Evolutionary conservation across 2,329 filamentous ascomycete species (phyloP).

Genomic region (Calonectria naviculata): DNA sequence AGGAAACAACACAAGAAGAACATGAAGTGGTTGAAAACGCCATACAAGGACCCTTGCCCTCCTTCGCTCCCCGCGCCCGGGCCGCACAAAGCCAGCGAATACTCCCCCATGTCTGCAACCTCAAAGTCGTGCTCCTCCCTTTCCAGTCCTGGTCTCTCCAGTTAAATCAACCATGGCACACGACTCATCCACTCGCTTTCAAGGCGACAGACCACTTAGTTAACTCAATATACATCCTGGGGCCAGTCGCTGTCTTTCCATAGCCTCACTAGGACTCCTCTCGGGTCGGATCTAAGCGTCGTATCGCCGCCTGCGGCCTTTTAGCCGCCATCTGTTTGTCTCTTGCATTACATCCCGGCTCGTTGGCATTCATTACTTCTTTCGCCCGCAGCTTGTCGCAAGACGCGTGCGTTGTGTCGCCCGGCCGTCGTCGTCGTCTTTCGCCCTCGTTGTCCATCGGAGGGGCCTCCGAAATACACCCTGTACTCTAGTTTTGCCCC

Average conservation of each 20-base stretch:
- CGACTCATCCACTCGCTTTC: neutral
- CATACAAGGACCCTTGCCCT: neutral
- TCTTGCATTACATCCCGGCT: neutral
- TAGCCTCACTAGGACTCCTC: neutral
- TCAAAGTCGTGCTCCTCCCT: neutral
- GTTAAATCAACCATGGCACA: slow-evolving; percentile 1
- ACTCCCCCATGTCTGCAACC: slow-evolving; percentile 1
- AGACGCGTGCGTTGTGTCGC: neutral
- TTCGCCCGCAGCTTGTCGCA: neutral
- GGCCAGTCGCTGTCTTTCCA: neutral
- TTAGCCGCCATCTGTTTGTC: neutral
- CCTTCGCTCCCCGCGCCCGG: slow-evolving; percentile 8
- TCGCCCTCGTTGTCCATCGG: neutral
- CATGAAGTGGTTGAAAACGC: neutral
- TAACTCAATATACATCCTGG: slow-evolving; percentile 5
- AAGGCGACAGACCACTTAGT: neutral
- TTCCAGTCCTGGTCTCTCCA: neutral
- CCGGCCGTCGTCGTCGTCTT: neutral
- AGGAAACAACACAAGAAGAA: neutral
- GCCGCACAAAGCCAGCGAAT: slow-evolving; percentile 6
- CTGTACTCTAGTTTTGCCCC: neutral
- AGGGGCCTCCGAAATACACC: neutral
- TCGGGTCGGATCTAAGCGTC: slow-evolving; percentile 9
- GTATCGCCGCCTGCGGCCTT: slow-evolving; percentile 15
- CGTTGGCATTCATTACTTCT: neutral